Percentiles rank a stretch among this genome's conserved stretches.
phyloP scores from a whole-genome alignment of 2,329 filamentous ascomycete species.

The Apiospora rasikravindrae region DNA sequence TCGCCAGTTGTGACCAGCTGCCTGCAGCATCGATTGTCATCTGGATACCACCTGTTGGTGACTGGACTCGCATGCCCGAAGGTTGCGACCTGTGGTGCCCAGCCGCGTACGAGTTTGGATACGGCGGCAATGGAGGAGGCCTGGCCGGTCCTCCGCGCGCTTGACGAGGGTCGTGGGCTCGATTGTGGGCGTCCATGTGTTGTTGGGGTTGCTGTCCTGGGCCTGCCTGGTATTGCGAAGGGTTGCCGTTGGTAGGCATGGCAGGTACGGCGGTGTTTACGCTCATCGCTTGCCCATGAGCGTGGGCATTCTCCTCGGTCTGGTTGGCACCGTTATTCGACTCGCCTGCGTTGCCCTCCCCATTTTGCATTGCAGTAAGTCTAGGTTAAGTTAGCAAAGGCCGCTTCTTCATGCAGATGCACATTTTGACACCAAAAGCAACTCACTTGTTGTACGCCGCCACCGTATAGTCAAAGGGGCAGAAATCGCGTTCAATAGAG shows the following conservation, averaged over 20 bases:
- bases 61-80: slow-evolving; percentile 72
- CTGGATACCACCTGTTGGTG: slow-evolving; percentile 83
- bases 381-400: slow-evolving; percentile 34
- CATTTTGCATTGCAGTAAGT: slow-evolving; percentile 41
- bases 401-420: neutral
- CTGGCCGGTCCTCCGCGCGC: slow-evolving; percentile 18
- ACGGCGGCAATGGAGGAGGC: slow-evolving; percentile 44
- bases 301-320: slow-evolving; percentile 21
- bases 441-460: slow-evolving; percentile 77
- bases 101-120: slow-evolving; percentile 56
- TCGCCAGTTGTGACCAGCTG: slow-evolving; percentile 89
- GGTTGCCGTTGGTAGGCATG: slow-evolving; percentile 19
- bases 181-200: slow-evolving; percentile 17
- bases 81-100: slow-evolving; percentile 53
- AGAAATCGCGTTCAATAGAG: slow-evolving; percentile 93
- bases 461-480: slow-evolving; percentile 92
- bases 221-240: slow-evolving; percentile 19
- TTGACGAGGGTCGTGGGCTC: slow-evolving; percentile 15
- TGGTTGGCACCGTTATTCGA: slow-evolving; percentile 23
- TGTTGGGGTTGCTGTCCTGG: slow-evolving; percentile 16
- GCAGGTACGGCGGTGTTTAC: slow-evolving; percentile 22
- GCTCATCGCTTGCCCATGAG: slow-evolving; percentile 30
- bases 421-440: slow-evolving; percentile 14
- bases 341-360: slow-evolving; percentile 27
- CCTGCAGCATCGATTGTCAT: slow-evolving; percentile 88